Percentiles rank a stretch among this genome's conserved stretches.
phyloP scores from a whole-genome alignment of 2,329 filamentous ascomycete species.

The Sarocladium strictum region DNA sequence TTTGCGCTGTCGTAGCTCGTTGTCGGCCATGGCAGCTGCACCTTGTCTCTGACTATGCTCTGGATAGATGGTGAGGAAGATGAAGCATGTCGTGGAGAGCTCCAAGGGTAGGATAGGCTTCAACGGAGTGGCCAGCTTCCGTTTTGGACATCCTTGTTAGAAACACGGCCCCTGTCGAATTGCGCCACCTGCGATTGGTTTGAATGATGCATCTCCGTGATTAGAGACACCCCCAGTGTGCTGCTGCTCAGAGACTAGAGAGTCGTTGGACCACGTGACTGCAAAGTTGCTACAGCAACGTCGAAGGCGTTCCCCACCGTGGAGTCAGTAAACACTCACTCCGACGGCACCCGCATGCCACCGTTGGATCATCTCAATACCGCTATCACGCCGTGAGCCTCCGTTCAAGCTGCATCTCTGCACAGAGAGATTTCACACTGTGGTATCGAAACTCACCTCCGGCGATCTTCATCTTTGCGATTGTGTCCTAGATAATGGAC shows the following conservation, averaged over 20 bases:
- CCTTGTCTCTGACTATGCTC: not conserved
- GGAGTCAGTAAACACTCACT: not conserved
- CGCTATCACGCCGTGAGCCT: not conserved
- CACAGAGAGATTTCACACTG: not conserved
- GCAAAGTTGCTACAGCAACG: slow-evolving; percentile 6
- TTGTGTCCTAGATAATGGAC: slow-evolving; percentile 29
- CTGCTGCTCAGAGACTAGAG: not conserved
- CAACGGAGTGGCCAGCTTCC: slow-evolving; percentile 3
- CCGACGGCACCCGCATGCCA: slow-evolving; percentile 2
- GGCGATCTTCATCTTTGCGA: not conserved
- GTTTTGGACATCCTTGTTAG: not conserved
- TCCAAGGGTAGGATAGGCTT: not conserved
- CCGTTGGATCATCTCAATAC: not conserved
- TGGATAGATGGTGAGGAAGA: not conserved
- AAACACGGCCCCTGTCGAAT: not conserved
- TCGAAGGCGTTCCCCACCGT: not conserved
- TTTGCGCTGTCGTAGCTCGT: slow-evolving; percentile 40
- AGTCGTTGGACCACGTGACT: not conserved
- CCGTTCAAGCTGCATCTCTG: not conserved
- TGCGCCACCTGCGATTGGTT: not conserved
- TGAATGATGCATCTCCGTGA: not conserved
- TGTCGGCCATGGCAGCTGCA: slow-evolving; percentile 27
- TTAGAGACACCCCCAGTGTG: not conserved
- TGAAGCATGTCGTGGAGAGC: not conserved
- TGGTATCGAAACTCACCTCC: not conserved